phyloP scores from a whole-genome alignment of 2,329 filamentous ascomycete genomes.

The Geoglossum cookeanum region DNA sequence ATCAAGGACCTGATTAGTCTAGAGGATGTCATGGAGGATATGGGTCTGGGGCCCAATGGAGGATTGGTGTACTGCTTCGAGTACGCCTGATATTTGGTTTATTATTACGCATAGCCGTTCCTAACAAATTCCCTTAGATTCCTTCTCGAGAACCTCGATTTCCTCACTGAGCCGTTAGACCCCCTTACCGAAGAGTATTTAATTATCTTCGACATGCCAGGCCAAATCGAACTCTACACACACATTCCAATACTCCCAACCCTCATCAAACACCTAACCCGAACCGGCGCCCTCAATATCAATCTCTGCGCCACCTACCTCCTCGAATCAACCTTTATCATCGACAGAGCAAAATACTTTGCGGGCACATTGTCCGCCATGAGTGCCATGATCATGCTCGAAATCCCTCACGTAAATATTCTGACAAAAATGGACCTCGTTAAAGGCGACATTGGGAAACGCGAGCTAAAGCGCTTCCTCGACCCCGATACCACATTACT shows the following conservation, averaged over 20 bases:
- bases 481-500: slow-evolving; percentile 69
- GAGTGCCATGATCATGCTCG: slow-evolving; percentile 98
- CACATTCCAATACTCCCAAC: slow-evolving; percentile 83
- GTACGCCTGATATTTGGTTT: slow-evolving; percentile 9
- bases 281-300: slow-evolving; percentile 65
- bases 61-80: slow-evolving; percentile 94
- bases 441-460: slow-evolving; percentile 70
- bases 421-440: slow-evolving; percentile 96
- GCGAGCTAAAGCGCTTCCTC: slow-evolving; percentile 75
- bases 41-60: slow-evolving; percentile 76
- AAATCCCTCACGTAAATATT: slow-evolving; percentile 91
- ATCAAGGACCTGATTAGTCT: slow-evolving; percentile 90
- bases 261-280: slow-evolving; percentile 63
- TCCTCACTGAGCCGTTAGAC: slow-evolving; percentile 69
- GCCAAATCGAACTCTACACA: slow-evolving; percentile 96
- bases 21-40: slow-evolving; percentile 92
- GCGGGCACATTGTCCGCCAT: slow-evolving; percentile 88
- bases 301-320: slow-evolving; percentile 86
- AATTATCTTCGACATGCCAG: slow-evolving; percentile 96
- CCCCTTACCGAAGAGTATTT: slow-evolving; percentile 83
- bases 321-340: slow-evolving; percentile 85
- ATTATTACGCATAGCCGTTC: background rate
- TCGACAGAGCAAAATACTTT: slow-evolving; percentile 95
- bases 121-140: slow-evolving; percentile 27
- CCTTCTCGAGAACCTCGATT: slow-evolving; percentile 84